Evolutionary conservation across 495 filamentous ascomycete species (phyloP).

Genomic region (Lasiosphaeria miniovina): DNA sequence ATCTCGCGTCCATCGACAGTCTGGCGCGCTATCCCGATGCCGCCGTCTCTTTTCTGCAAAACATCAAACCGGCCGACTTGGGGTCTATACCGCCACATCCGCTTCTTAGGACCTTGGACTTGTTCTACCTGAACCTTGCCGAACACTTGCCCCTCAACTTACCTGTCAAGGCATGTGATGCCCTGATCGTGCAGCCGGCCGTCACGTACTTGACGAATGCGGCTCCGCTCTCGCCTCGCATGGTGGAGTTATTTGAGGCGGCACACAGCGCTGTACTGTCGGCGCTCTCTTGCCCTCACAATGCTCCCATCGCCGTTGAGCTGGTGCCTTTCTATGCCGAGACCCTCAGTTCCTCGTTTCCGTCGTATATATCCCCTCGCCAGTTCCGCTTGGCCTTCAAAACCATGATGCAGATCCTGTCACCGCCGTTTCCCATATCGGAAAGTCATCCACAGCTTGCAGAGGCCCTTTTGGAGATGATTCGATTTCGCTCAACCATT

Average conservation of each 20-base stretch:
- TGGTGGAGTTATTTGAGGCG: constrained; percentile 79
- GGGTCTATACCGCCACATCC: constrained; percentile 70
- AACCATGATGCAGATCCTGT: constrained; percentile 80
- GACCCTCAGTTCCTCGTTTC: constrained; percentile 80
- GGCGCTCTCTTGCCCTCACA: constrained; percentile 75
- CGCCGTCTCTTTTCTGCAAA: constrained; percentile 66
- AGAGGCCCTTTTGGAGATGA: constrained; percentile 75
- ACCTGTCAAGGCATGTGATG: constrained; percentile 61
- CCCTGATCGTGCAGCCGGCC: constrained; percentile 70
- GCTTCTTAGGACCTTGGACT: constrained; percentile 73
- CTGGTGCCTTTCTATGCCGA: constrained; percentile 86
- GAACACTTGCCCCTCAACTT: constrained; percentile 81
- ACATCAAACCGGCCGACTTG: constrained; percentile 54
- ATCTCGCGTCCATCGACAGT: constrained; percentile 84
- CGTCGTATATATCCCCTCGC: constrained; percentile 72
- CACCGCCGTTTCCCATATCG: constrained; percentile 72
- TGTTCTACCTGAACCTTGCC: constrained; percentile 87
- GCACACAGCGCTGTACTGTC: constrained; percentile 86
- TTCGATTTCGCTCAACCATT: constrained; percentile 64
- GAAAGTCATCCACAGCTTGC: constrained; percentile 70
- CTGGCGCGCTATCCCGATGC: constrained; percentile 69
- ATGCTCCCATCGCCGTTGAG: constrained; percentile 64
- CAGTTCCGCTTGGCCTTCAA: constrained; percentile 95
- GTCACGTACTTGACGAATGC: constrained; percentile 70
- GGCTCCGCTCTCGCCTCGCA: constrained; percentile 38